Evolutionary conservation across 129 eudicot species (phyloP).

Genomic region (Helichrysum umbraculigerum): DNA sequence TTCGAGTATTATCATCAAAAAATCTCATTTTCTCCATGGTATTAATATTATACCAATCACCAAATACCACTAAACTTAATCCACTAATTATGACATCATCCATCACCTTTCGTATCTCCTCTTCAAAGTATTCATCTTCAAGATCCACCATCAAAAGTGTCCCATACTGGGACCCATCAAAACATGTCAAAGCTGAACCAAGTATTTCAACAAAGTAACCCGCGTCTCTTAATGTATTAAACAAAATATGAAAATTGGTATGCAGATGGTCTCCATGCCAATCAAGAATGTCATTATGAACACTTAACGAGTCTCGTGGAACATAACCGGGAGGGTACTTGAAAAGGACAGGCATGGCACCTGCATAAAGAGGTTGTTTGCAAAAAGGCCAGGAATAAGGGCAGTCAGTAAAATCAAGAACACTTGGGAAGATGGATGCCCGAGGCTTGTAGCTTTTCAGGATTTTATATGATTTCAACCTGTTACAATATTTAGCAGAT

Average conservation of each 20-base stretch:
- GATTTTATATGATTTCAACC: constrained; percentile 72
- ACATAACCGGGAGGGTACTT: constrained; percentile 96
- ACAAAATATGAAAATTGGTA: constrained; percentile 72
- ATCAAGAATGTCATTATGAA: constrained; percentile 89
- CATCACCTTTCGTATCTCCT: constrained; percentile 60
- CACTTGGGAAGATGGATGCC: constrained; percentile 73
- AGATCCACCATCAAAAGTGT: constrained; percentile 81
- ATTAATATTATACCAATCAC: constrained; percentile 81
- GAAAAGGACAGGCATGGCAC: constrained; percentile 94
- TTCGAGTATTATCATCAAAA: constrained; percentile 80
- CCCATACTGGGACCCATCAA: constrained; percentile 71
- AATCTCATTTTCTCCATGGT: constrained; percentile 74
- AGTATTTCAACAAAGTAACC: constrained; percentile 77
- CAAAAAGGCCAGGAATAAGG: constrained; percentile 98
- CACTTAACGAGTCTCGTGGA: constrained; percentile 91
- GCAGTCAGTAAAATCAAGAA: constrained; percentile 73
- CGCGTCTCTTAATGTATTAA: constrained; percentile 65
- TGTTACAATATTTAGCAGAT: constrained; percentile 14
- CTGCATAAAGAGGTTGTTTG: constrained; percentile 91
- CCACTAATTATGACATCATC: constrained; percentile 56
- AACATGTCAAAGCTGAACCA: constrained; percentile 83
- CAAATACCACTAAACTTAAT: constrained; percentile 67
- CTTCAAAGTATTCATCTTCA: constrained; percentile 73
- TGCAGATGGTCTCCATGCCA: constrained; percentile 92
- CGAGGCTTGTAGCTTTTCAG: constrained; percentile 70